These are phyloP conservation scores for Coemansia sp. DNA, from an alignment of 192 early-diverging fungal species.

Conservation along the genomic window DNA sequence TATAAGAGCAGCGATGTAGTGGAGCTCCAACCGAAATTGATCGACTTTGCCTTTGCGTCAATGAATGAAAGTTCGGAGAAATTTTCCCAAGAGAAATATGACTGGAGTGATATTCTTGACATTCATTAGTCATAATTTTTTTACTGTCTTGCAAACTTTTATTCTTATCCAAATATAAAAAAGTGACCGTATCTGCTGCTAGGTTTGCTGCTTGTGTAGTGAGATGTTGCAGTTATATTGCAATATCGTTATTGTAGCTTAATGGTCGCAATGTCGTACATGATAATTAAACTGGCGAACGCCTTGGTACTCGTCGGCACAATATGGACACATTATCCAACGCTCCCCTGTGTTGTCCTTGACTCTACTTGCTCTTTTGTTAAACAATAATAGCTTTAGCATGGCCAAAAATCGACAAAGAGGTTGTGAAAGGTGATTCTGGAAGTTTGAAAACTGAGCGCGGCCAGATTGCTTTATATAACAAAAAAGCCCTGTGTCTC, in stretches of 20 bases:
- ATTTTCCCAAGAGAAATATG: too few species aligned
- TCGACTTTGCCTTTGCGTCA: too few species aligned
- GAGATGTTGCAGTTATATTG: neutral
- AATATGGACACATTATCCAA: slow-evolving; percentile 7
- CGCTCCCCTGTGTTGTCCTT: neutral
- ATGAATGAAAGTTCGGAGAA: too few species aligned
- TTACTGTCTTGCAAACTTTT: too few species aligned
- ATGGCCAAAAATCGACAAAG: neutral
- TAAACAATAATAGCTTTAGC: neutral
- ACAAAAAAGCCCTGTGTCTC: neutral
- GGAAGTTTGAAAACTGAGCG: neutral
- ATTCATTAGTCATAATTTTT: too few species aligned
- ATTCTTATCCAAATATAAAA: too few species aligned
- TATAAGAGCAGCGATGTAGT: too few species aligned
- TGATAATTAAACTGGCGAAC: neutral
- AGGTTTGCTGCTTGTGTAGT: too few species aligned
- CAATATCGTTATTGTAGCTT: neutral
- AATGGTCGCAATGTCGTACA: neutral
- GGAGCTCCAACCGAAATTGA: too few species aligned
- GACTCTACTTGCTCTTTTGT: neutral
- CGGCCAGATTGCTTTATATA: neutral
- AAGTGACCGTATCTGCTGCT: too few species aligned
- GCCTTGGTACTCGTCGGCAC: neutral
- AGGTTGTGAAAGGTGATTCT: neutral
- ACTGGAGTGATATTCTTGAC: too few species aligned